phyloP scores from a whole-genome alignment of 306 rosid genomes.

The Begonia masoniana region DNA sequence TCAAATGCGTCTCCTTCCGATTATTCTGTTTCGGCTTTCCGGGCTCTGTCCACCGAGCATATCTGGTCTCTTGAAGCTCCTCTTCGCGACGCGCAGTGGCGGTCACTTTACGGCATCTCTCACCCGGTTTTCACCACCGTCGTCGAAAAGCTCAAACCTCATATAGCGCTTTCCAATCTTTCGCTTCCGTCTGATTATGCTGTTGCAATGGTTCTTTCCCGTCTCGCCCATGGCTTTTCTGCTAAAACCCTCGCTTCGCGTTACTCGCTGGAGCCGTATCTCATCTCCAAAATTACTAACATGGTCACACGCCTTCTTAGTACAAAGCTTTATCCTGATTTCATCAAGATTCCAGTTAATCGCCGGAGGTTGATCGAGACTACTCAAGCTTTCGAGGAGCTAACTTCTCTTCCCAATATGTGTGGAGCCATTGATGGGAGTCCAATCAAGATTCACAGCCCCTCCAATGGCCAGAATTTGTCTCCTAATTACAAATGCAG shows the following conservation, averaged over 20 bases:
- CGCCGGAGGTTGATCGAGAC: conserved; percentile 62
- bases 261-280: conserved; percentile 89
- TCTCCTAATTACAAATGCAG: conserved; percentile 36
- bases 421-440: conserved; percentile 80
- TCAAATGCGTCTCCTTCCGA: conserved; percentile 24
- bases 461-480: conserved; percentile 20
- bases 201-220: conserved; percentile 90
- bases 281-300: conserved; percentile 84
- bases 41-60: conserved; percentile 85
- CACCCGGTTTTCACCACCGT: conserved; percentile 82
- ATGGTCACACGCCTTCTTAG: conserved; percentile 89
- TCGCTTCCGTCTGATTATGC: conserved; percentile 85
- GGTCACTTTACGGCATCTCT: conserved; percentile 80
- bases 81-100: conserved; percentile 87
- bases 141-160: conserved; percentile 83
- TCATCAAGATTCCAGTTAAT: conserved; percentile 70
- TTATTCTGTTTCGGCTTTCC: conserved; percentile 75
- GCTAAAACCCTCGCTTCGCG: conserved; percentile 56
- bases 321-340: conserved; percentile 79
- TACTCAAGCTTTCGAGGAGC: conserved; percentile 71
- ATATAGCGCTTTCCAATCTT: conserved; percentile 70
- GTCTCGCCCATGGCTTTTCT: conserved; percentile 75
- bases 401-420: conserved; percentile 82
- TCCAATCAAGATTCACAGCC: conserved; percentile 40
- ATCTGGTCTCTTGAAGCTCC: conserved; percentile 95